phyloP scores from a whole-genome alignment of 2,329 filamentous ascomycete species.

The Colletotrichum brevisporum region DNA sequence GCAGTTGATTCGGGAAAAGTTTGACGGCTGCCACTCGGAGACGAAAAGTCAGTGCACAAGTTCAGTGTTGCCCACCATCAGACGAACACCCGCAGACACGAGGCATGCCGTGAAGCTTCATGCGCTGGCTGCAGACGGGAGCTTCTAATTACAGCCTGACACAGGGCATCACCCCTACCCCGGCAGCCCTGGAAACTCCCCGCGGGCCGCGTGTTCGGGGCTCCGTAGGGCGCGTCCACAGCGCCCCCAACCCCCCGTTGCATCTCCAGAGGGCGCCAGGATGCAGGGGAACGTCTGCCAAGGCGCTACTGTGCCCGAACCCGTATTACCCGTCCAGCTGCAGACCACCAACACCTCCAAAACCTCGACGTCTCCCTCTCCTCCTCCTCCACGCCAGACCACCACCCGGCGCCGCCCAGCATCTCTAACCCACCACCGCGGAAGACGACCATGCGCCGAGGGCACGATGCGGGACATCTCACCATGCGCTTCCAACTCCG shows the following conservation, averaged over 20 bases:
- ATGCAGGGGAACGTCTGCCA: constrained; percentile 38
- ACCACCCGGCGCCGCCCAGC: neutral
- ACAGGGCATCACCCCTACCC: neutral
- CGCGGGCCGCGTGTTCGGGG: constrained; percentile 31
- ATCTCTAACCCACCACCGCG: constrained; percentile 10
- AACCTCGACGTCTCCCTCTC: constrained; percentile 26
- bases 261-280: constrained; percentile 17
- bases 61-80: neutral
- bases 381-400: neutral
- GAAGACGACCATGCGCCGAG: constrained; percentile 32
- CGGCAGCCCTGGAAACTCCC: constrained; percentile 16
- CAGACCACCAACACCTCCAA: constrained; percentile 21
- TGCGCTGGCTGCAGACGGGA: constrained; percentile 11
- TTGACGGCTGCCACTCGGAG: neutral
- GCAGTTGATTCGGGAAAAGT: neutral
- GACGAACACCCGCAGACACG: constrained; percentile 27
- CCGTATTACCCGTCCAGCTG: too few relatives aligned
- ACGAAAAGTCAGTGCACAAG: too few relatives aligned
- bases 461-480: constrained; percentile 38
- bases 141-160: neutral
- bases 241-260: neutral
- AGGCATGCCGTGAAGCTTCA: neutral
- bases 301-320: constrained; percentile 20
- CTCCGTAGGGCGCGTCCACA: constrained; percentile 11
- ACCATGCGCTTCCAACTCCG: constrained; percentile 33